Conservation (phyloP, 2,329 filamentous ascomycete species). For the Colletotrichum liaoningense region DNA sequence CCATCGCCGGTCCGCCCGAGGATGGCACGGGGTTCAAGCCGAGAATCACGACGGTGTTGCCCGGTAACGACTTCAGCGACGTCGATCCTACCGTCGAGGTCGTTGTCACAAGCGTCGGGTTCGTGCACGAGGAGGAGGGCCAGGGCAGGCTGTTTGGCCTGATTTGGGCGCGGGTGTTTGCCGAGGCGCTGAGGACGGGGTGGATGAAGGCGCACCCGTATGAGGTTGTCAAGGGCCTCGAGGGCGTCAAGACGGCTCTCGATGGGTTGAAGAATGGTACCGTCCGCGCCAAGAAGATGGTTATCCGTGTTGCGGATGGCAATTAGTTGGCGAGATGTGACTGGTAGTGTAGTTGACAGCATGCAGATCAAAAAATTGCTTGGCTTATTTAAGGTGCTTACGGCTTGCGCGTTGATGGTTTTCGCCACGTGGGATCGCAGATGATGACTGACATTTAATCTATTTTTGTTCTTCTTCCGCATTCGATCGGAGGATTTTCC, state of each 20-base stretch:
- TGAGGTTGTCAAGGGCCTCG: constrained; percentile 32
- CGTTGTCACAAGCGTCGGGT: constrained; percentile 22
- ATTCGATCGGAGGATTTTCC: not conserved
- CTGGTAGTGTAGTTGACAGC: not conserved
- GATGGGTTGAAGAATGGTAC: constrained; percentile 30
- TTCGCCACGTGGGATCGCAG: not conserved
- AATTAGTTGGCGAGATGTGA: not conserved
- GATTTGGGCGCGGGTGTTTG: constrained; percentile 31
- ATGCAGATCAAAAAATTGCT: not conserved
- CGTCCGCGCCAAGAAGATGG: constrained; percentile 38
- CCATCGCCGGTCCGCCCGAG: constrained; percentile 30
- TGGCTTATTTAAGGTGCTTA: not conserved
- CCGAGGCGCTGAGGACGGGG: constrained; percentile 32
- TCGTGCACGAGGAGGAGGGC: constrained; percentile 31
- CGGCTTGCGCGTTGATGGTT: not conserved
- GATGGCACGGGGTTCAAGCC: constrained; percentile 32
- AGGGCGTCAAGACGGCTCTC: constrained; percentile 30
- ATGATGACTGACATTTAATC: not conserved
- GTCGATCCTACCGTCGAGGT: constrained; percentile 34
- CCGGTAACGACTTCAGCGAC: constrained; percentile 14
- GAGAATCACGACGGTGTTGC: constrained; percentile 34
- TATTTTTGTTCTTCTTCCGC: not conserved
- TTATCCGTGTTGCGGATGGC: constrained; percentile 34
- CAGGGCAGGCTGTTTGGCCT: constrained; percentile 33
- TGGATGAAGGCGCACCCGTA: constrained; percentile 38